Evolutionary conservation across 2,329 filamentous ascomycete species (phyloP), one percentile per base, ranked within the genome.

Genomic region (Fusarium sp.): DNA sequence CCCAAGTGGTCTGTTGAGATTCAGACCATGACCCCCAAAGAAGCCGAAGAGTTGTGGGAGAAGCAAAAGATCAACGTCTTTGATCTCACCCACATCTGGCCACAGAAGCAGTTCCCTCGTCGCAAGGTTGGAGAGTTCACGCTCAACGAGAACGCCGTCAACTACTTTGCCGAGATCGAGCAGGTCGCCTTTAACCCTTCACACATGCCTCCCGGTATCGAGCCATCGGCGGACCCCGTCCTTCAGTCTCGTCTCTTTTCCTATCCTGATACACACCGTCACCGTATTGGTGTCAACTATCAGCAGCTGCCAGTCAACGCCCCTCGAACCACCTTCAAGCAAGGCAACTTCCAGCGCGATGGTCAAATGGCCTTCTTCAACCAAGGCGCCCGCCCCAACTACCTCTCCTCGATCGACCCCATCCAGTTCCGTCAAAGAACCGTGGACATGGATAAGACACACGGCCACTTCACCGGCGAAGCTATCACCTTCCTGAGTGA

Each of bases 111-210:
- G 8, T 74, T 74, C 37, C 68, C 68, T 0, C 71, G 3, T 0
- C 69, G 72, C 1, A 74, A 87, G 58, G 82, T 94, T 12, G 93
- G 93, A 59, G 90, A 91, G 75, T 86, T 94, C 80, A 91, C 90
- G 38, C 81, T 95, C 20, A 91, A 94, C 81, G 87, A 87, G 38
- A 94, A 94, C 78, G 84, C 87, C 1, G 80, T 88, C 70, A 92
- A 93, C 81, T 92, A 92, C 32, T 76, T 76, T 77, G 86, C 88
- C 56, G 92, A 94, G 78, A 88, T 92, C 56, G 91, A 94, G 80
- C 91, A 93, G 81, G 88, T 89, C 0, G 89, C 90, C 0, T 94
- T 93, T 77, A 90, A 89, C 0, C 91, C 92, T 0, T 88, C 88
- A 0, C 90, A 88, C 69, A 83, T 93, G 79, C 89, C 92, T 0